These are phyloP conservation scores for Penicillium sp. DNA, from an alignment of 2,329 filamentous ascomycete genomes.

Conservation along the genomic window DNA sequence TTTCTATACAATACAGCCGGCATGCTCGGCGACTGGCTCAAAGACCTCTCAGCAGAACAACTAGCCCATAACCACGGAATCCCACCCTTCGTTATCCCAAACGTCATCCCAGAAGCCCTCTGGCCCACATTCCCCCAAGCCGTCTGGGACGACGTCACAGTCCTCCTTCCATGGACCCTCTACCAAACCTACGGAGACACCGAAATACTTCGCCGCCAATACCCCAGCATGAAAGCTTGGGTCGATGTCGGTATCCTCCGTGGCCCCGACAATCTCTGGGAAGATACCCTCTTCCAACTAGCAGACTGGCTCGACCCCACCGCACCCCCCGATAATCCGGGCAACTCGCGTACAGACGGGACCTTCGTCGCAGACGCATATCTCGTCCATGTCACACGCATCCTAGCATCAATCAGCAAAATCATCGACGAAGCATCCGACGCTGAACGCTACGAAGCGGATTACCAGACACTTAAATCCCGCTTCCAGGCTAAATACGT, in stretches of 20 bases:
- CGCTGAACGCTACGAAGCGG: not conserved
- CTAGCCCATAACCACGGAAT: not conserved
- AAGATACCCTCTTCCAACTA: conserved; percentile 17
- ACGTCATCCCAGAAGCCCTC: not conserved
- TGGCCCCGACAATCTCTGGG: conserved; percentile 7
- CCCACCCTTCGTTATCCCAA: conserved; percentile 2
- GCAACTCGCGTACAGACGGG: conserved; percentile 3
- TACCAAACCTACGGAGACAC: conserved; percentile 9
- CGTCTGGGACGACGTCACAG: conserved; percentile 9
- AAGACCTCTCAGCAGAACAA: conserved; percentile 46
- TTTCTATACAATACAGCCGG: conserved; percentile 56
- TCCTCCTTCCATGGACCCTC: conserved; percentile 9
- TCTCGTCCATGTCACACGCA: conserved; percentile 5
- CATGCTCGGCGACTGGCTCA: conserved; percentile 52
- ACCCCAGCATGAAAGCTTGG: conserved; percentile 10
- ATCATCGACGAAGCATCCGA: not conserved
- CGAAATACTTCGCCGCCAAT: conserved; percentile 3
- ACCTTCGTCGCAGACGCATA: conserved; percentile 12
- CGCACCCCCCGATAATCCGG: conserved; percentile 6
- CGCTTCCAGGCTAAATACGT: conserved; percentile 5
- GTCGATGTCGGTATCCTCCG: conserved; percentile 6
- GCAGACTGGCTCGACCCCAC: conserved; percentile 12
- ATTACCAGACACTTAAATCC: not conserved
- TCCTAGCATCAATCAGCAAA: conserved; percentile 32
- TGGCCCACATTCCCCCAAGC: conserved; percentile 8